Evolutionary conservation across 805 yeast species (phyloP), one percentile per base, ranked within the genome.

Genomic region (Ogataea henricii): DNA sequence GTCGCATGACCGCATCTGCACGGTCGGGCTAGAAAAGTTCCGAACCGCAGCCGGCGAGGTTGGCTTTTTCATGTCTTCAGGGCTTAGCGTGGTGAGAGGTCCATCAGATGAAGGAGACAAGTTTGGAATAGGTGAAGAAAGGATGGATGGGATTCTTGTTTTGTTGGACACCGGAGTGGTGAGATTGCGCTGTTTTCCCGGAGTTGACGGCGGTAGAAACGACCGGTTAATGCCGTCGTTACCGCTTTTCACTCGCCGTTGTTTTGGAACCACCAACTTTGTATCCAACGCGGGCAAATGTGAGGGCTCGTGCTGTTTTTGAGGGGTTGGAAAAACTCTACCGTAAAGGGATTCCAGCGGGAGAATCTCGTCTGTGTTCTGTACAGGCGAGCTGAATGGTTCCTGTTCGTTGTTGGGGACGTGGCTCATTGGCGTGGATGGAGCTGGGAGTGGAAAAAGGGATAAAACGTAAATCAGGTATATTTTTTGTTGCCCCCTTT

Each of bases 271-370:
- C 1, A 51, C 18, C 3, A 63, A 47, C 25, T 52, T 55, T 1
- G 45, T 33, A 2, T 46, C 42, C 13, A 62, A 36, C 14, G 55
- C 47, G 0, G 66, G 62, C 25, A 61, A 34, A 1, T 34, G 7
- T 5, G 36, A 22, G 0, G 57, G 55, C 29, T 57, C 55, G 13
- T 51, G 57, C 4, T 38, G 41, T 41, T 63, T 63, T 18, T 53
- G 47, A 10, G 67, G 67, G 13, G 67, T 51, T 3, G 65, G 64
- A n/a, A 35, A 21, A 6, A 56, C 49, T 17, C 44, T 48, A 0
- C 67, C 67, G 34, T 63, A 62, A 3, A 62, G 34, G 4, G 52
- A 49, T 30, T 61, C 64, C n/a, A n/a, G n/a, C n/a, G n/a, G n/a
- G n/a, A n/a, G n/a, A n/a, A n/a, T n/a, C n/a, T n/a, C n/a, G n/a